These are phyloP conservation scores for Sporothrix inflata DNA, from an alignment of 2,329 filamentous ascomycete genomes.

Conservation along the genomic window DNA sequence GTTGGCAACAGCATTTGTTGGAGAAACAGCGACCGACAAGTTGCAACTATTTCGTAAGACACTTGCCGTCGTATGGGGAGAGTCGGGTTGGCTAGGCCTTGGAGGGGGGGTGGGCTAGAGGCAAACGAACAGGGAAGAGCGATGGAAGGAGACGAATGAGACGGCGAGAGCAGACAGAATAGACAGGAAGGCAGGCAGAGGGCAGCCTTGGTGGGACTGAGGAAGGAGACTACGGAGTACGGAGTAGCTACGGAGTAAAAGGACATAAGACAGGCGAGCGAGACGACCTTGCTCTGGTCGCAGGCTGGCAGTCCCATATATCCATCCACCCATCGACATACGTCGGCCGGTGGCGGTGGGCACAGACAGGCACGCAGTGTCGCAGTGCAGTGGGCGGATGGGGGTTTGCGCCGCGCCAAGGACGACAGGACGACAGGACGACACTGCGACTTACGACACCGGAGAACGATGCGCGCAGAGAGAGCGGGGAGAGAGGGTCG, in stretches of 20 bases:
- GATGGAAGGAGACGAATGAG: not conserved
- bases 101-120: not conserved
- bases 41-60: not conserved
- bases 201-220: not conserved
- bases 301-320: not conserved
- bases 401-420: conserved; percentile 11
- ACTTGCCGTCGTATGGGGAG: not conserved
- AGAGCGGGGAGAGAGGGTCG: not conserved
- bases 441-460: conserved; percentile 5
- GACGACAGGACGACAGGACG: not conserved
- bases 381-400: not conserved
- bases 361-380: not conserved
- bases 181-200: not conserved
- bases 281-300: not conserved
- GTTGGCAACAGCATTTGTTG: not conserved
- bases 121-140: not conserved
- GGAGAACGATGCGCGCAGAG: not conserved
- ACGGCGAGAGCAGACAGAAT: not conserved
- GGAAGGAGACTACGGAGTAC: not conserved
- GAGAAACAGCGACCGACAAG: conserved; percentile 9
- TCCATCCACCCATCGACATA: no score
- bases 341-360: not conserved
- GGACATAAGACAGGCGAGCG: not conserved
- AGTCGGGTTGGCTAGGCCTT: not conserved
- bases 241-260: not conserved